These are phyloP conservation scores for Stagonosporopsis cucurbitacearum DNA, from an alignment of 2,329 filamentous ascomycete species.

Conservation along the genomic window DNA sequence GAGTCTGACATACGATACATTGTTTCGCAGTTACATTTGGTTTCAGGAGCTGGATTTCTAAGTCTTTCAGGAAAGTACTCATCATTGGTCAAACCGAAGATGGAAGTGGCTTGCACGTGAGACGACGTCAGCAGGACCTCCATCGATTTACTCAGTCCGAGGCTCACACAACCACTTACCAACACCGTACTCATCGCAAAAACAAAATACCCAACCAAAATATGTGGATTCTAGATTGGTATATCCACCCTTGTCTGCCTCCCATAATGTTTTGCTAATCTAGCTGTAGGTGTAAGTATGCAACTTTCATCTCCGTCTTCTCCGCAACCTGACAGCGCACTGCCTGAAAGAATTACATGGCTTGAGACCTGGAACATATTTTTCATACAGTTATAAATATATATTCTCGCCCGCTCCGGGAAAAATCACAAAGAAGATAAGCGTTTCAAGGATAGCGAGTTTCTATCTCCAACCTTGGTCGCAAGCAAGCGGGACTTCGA, in stretches of 20 bases:
- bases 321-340: conserved; percentile 1
- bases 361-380: background rate
- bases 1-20: background rate
- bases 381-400: no score
- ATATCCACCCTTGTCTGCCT: background rate
- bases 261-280: conserved; percentile 18
- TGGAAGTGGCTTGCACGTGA: conserved; percentile 7
- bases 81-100: no score
- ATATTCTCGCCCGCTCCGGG: background rate
- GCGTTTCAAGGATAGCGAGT: background rate
- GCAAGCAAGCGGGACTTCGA: background rate
- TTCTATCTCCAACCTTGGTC: background rate
- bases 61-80: no score
- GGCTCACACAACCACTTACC: background rate
- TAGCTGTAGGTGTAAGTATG: conserved; percentile 41
- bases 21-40: no score
- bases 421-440: no score
- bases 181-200: background rate
- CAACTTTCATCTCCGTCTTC: conserved; percentile 7
- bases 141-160: conserved; percentile 2
- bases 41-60: no score
- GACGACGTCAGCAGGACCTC: conserved; percentile 18
- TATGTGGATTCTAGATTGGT: conserved; percentile 97
- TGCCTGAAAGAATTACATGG: background rate
- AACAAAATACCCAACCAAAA: background rate